Evolutionary conservation across 176 grass and related monocot genomes (phyloP), one percentile per base, ranked within the genome.

Genomic region (Rhynchospora tenuis): DNA sequence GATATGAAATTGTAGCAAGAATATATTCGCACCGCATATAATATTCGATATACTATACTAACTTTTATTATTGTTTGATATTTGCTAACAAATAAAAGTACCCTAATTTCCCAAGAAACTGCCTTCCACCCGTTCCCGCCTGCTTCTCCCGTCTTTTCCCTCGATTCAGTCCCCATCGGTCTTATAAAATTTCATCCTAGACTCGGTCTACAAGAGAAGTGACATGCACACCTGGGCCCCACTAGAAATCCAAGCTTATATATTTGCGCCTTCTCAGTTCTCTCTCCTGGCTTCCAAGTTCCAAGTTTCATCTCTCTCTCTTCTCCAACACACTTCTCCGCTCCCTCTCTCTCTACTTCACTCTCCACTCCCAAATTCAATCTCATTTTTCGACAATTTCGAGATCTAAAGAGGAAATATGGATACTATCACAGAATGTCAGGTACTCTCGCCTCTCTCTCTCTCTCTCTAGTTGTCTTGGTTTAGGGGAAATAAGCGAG

Each of bases 281-380:
- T 54, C 48, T 12, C 38, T 3, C 17, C 51, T 79, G 0, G 24
- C 52, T 51, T 10, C 33, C 48, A 66, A 17, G 28, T 51, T 10
- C 33, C 48, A 66, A 17, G 28, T 33, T 66, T 66, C 28, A 6
- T 78, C 54, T 74, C 46, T 46, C 45, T 6, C 8, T 50, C 46
- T 50, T 38, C 66, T n/a, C 68, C 9, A 46, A n/a, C 68, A 73
- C 31, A 47, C 31, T 73, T 73, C 68, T 73, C 68, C 33, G 61
- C 61, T 64, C n/a, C 33, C 68, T 72, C 42, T 43, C n/a, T 73
- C 12, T 73, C 69, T n/a, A 43, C 73, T 78, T 78, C 74, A 27
- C 74, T 58, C 50, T 50, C 64, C 13, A 33, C 12, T 14, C 26
- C 64, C 26, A 66, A 33, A 60, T 16, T 33, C 16, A 38, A 5